These are phyloP conservation scores for Hypomyces rosellus DNA, from an alignment of 2,329 filamentous ascomycete species.

Conservation along the genomic window DNA sequence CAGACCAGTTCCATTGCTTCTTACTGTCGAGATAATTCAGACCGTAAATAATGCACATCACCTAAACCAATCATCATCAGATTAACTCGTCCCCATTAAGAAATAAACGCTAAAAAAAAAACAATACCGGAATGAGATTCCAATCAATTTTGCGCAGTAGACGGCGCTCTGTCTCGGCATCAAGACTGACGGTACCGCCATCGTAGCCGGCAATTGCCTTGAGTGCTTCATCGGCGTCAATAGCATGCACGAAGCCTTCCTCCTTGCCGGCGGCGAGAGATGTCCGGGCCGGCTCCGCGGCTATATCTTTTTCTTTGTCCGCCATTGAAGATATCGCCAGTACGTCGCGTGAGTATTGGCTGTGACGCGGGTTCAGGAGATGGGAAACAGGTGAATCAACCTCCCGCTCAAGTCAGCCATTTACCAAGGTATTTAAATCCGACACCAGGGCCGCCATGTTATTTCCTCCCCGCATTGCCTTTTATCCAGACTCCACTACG, in stretches of 20 bases:
- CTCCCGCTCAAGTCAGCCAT: too few relatives aligned
- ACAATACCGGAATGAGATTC: constrained; percentile 11
- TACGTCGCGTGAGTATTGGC: too few relatives aligned
- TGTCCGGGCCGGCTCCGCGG: background rate
- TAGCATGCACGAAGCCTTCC: background rate
- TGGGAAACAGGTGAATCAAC: too few relatives aligned
- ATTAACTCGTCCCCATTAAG: too few relatives aligned
- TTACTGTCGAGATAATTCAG: constrained; percentile 12
- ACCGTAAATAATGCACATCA: constrained; percentile 11
- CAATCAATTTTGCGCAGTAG: constrained; percentile 10
- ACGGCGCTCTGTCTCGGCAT: constrained; percentile 9
- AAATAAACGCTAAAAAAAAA: too few relatives aligned
- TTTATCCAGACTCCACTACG: too few relatives aligned
- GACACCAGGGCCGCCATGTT: too few relatives aligned
- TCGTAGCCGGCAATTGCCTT: constrained; percentile 5
- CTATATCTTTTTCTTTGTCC: too few relatives aligned
- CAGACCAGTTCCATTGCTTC: background rate
- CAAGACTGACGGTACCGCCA: background rate
- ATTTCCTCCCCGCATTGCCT: too few relatives aligned
- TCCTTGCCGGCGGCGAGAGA: background rate
- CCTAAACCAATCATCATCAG: background rate
- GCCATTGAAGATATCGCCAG: too few relatives aligned
- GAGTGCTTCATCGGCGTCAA: constrained; percentile 11
- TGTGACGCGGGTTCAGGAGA: too few relatives aligned
- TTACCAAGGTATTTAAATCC: too few relatives aligned